Base-by-base conservation (phyloP, 352 stramenopile genomes). In the Bremia lactucae region DNA sequence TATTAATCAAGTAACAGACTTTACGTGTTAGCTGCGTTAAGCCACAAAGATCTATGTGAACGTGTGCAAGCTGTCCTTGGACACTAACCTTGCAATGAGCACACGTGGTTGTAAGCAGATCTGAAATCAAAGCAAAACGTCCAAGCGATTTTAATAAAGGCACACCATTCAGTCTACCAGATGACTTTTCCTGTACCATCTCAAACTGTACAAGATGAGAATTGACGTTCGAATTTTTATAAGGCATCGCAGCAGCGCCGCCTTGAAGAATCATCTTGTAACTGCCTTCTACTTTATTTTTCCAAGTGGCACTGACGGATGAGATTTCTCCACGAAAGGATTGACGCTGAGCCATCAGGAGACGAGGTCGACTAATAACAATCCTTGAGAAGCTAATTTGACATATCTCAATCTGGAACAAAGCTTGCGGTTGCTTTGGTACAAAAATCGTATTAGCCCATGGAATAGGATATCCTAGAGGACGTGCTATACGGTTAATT, bases 361-460 rank as follows among this genome's bases (percentile, higher is more conserved):
- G 35, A 2, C 38, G 42, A 16, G 39, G 51, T 20, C 33, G 44
- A 39, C 45, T 53, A 14, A 42, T 43, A 29, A 69, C 26, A 28
- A 33, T 53, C 6, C 42, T 50, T 0, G 52, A 68, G 18, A 52
- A 50, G 8, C 26, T 19, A 31, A 40, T 23, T 6, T 37, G 33
- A 26, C 51, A 65, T 21, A 55, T 29, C 41, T 81, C 63, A 39
- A 69, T 52, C 11, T 49, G 46, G 44, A 77, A 72, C 18, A 31
- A 31, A 13, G 14, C 35, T 26, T 33, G 36, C 13, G 36, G 20
- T 31, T 9, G 28, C 4, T 36, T 43, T 21, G 43, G n/a, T 11
- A 8, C 18, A 19, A 44, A 26, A 15, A 18, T 14, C 15, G 26
- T 47, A 43, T 26, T 14, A 10, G 42, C n/a, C 49, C 41, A 62